Conservation (phyloP, 495 filamentous ascomycete species). For the Talaromyces nanjingensis region DNA sequence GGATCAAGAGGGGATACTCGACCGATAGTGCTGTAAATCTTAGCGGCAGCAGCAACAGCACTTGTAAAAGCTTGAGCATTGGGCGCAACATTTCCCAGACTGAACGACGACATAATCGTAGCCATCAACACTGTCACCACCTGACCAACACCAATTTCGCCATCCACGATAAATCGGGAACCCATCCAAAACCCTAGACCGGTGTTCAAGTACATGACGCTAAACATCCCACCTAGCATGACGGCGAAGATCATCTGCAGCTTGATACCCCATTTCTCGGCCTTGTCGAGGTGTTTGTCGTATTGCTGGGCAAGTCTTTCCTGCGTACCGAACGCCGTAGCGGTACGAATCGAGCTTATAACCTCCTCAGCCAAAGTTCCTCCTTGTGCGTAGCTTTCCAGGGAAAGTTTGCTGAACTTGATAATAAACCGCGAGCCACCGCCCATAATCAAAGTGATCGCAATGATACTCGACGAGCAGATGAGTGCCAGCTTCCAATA, state of each 20-base stretch:
- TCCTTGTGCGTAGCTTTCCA: slow-evolving; percentile 73
- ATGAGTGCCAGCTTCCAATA: slow-evolving; percentile 83
- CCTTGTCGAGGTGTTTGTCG: slow-evolving; percentile 61
- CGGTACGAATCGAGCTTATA: slow-evolving; percentile 86
- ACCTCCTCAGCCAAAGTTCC: slow-evolving; percentile 93
- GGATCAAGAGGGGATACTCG: slow-evolving; percentile 83
- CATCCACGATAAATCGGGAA: slow-evolving; percentile 64
- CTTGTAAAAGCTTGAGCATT: slow-evolving; percentile 80
- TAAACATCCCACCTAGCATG: slow-evolving; percentile 80
- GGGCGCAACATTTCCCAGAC: slow-evolving; percentile 80
- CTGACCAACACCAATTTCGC: slow-evolving; percentile 47
- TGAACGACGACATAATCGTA: slow-evolving; percentile 87
- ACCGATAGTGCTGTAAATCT: slow-evolving; percentile 91
- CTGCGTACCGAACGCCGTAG: slow-evolving; percentile 89
- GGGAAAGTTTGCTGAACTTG: slow-evolving; percentile 68
- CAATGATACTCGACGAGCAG: slow-evolving; percentile 67
- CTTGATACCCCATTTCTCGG: slow-evolving; percentile 71
- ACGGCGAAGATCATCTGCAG: slow-evolving; percentile 59
- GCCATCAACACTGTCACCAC: slow-evolving; percentile 77
- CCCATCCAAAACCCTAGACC: slow-evolving; percentile 95
- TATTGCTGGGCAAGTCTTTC: slow-evolving; percentile 82
- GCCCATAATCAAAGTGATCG: slow-evolving; percentile 70
- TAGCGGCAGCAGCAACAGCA: slow-evolving; percentile 72
- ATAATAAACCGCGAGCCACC: slow-evolving; percentile 64
- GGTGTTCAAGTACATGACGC: slow-evolving; percentile 80